phyloP scores from a whole-genome alignment of 2,329 filamentous ascomycete genomes.

The Fusarium luffae region DNA sequence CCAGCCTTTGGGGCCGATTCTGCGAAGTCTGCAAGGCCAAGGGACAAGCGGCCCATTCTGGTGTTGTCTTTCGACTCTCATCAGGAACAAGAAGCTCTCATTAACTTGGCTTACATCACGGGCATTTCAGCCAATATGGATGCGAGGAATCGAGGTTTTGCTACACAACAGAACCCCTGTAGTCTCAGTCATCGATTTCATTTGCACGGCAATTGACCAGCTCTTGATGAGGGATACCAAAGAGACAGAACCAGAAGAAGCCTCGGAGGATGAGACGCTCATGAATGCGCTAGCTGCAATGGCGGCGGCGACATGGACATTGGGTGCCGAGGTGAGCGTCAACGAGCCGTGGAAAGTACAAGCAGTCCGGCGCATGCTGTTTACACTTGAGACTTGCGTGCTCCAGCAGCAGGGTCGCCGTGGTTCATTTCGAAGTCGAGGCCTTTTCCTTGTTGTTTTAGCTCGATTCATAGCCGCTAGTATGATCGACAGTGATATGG shows the following conservation, averaged over 20 bases:
- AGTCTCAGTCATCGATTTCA: constrained; percentile 40
- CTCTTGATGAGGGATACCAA: constrained; percentile 32
- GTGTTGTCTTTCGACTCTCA: constrained; percentile 40
- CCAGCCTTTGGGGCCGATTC: constrained; percentile 39
- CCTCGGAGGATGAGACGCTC: constrained; percentile 43
- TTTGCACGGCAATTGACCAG: constrained; percentile 39
- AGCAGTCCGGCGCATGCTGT: constrained; percentile 41
- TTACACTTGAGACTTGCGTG: constrained; percentile 44
- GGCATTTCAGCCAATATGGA: constrained; percentile 44
- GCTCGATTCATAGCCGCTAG: constrained; percentile 45
- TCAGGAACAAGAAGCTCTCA: constrained; percentile 36
- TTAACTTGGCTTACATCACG: constrained; percentile 42
- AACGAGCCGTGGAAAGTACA: constrained; percentile 17
- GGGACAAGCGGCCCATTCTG: constrained; percentile 29
- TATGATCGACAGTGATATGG: constrained; percentile 28
- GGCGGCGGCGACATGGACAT: constrained; percentile 41
- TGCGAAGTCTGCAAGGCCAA: constrained; percentile 23
- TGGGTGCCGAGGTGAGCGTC: constrained; percentile 12
- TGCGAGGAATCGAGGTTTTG: constrained; percentile 41
- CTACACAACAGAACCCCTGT: constrained; percentile 37
- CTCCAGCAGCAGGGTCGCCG: constrained; percentile 25
- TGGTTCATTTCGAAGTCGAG: constrained; percentile 17
- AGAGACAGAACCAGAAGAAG: not conserved
- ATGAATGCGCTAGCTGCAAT: constrained; percentile 48
- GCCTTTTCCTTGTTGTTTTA: constrained; percentile 43